A percentile compares a stretch with the other conserved stretches of the same genome.
Evolutionary conservation across 352 stramenopile species (phyloP).

Genomic region (Globisporangium alternatum): DNA sequence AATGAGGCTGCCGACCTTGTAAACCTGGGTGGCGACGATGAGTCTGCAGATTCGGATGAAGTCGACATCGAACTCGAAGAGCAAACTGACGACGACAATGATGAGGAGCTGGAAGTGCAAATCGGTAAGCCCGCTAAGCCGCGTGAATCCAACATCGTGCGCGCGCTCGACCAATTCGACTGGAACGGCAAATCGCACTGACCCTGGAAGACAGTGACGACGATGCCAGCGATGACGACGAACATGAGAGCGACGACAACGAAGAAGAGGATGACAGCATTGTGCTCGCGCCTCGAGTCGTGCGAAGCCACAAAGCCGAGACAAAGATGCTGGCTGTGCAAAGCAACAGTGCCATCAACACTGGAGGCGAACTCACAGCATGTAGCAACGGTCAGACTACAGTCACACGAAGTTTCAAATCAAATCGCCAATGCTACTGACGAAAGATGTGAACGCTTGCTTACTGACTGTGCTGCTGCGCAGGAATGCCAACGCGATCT

Average conservation of each 20-base stretch:
- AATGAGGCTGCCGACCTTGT: background rate
- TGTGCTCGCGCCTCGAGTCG: no score
- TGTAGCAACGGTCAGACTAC: no score
- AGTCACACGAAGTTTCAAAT: no score
- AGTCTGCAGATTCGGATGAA: background rate
- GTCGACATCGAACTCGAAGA: background rate
- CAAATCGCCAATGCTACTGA: no score
- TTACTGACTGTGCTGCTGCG: no score
- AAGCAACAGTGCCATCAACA: no score
- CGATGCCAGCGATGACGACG: background rate
- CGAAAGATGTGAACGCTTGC: no score
- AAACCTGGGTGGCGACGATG: background rate
- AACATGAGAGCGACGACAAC: background rate
- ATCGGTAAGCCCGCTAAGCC: background rate
- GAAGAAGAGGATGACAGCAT: no score
- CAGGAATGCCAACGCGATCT: no score
- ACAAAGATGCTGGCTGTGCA: no score
- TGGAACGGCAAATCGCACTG: background rate
- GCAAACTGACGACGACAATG: background rate
- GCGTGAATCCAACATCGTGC: background rate
- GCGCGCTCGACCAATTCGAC: background rate
- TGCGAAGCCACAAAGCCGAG: no score
- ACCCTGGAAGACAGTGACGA: background rate
- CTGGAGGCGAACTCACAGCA: no score
- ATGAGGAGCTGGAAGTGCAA: background rate